phyloP scores from a whole-genome alignment of 2,329 filamentous ascomycete species.

The Fusarium nelsonii region DNA sequence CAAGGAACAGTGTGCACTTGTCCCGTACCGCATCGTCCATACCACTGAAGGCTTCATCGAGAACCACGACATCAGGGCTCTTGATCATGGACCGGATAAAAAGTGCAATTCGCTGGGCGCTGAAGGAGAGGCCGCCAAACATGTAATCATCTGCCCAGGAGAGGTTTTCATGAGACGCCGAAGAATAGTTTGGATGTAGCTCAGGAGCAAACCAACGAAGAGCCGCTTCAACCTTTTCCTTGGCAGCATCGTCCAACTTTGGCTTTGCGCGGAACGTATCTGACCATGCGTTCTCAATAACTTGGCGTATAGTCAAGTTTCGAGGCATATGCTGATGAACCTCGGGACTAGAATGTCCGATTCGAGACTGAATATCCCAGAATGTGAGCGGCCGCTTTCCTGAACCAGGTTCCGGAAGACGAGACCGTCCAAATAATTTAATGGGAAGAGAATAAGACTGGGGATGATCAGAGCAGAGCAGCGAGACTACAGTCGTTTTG shows the following conservation, averaged over 20 bases:
- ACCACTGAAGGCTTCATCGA: constrained; percentile 90
- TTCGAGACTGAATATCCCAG: constrained; percentile 89
- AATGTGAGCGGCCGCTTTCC: constrained; percentile 80
- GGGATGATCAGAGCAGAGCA: constrained; percentile 95
- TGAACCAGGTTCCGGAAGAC: constrained; percentile 79
- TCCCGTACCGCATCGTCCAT: constrained; percentile 87
- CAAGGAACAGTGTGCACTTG: constrained; percentile 86
- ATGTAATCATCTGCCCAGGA: constrained; percentile 75
- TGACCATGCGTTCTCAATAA: constrained; percentile 89
- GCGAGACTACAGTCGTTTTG: constrained; percentile 92
- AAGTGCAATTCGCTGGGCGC: constrained; percentile 84
- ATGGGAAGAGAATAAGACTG: constrained; percentile 93
- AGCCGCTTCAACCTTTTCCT: constrained; percentile 73
- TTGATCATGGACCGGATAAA: constrained; percentile 87
- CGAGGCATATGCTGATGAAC: constrained; percentile 94
- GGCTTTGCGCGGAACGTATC: constrained; percentile 85
- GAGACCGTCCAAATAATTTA: constrained; percentile 83
- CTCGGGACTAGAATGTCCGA: constrained; percentile 94
- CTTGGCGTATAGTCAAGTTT: constrained; percentile 76
- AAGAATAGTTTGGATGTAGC: constrained; percentile 68
- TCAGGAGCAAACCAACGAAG: constrained; percentile 84
- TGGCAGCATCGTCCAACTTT: constrained; percentile 68
- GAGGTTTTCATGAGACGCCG: constrained; percentile 49
- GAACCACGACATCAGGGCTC: constrained; percentile 81
- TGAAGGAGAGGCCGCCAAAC: constrained; percentile 83